phyloP scores from a whole-genome alignment of 169 alveolate genomes.

The Fabrea salina region DNA sequence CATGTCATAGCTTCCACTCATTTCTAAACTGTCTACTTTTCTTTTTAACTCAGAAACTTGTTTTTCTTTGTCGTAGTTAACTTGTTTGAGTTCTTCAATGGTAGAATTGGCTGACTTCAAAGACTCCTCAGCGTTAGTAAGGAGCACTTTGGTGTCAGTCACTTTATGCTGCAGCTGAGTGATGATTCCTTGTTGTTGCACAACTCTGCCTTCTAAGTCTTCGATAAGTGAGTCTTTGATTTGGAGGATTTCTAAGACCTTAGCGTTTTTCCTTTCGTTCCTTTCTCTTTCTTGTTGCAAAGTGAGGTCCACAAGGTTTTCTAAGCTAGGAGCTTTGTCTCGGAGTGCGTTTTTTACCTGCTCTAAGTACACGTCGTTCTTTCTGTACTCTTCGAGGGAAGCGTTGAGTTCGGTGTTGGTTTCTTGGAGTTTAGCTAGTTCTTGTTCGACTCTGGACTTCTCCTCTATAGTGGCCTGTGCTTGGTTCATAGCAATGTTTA shows the following conservation, averaged over 20 bases:
- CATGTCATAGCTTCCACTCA: background rate
- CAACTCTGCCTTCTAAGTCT: background rate
- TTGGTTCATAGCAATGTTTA: background rate
- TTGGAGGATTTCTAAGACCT: constrained; percentile 2
- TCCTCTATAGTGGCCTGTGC: background rate
- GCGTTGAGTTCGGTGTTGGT: background rate
- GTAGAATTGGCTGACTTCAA: background rate
- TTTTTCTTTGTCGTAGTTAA: constrained; percentile 19
- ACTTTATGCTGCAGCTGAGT: background rate
- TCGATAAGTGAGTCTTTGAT: constrained; percentile 9
- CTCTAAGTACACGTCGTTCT: background rate
- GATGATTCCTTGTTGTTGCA: background rate
- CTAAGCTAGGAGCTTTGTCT: constrained; percentile 19
- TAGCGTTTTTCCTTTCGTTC: background rate
- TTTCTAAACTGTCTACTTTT: background rate
- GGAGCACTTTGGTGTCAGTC: background rate
- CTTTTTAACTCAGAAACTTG: background rate
- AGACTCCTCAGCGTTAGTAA: constrained; percentile 17
- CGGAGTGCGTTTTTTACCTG: background rate
- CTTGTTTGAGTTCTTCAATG: constrained; percentile 4
- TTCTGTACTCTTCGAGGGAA: background rate
- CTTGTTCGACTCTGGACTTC: background rate
- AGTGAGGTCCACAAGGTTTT: background rate
- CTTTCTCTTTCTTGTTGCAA: constrained; percentile 8
- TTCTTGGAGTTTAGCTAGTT: background rate